phyloP scores from a whole-genome alignment of 768 basidiomycete species.

The Hericium erinaceus region DNA sequence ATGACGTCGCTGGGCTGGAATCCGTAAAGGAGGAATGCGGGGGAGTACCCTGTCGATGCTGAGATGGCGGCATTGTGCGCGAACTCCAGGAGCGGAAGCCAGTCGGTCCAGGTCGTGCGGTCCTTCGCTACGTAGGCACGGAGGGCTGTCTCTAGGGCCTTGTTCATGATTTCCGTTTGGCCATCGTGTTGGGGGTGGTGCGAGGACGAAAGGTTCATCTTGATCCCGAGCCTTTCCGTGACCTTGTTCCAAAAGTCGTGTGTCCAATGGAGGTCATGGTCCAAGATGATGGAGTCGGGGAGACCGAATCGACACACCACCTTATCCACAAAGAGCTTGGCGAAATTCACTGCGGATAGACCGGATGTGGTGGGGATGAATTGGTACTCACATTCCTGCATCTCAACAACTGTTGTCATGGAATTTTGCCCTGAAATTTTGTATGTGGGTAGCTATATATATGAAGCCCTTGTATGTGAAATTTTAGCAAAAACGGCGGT shows the following conservation, averaged over 20 bases:
- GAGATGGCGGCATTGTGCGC: conserved; percentile 12
- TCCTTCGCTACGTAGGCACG: neutral
- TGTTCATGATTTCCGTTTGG: conserved; percentile 1
- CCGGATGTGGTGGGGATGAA: too few species aligned
- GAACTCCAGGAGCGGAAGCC: neutral
- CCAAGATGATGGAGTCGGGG: neutral
- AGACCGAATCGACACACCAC: neutral
- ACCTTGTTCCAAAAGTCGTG: neutral
- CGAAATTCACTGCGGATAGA: too few species aligned
- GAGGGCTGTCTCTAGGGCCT: neutral
- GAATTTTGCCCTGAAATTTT: too few species aligned
- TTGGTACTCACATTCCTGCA: too few species aligned
- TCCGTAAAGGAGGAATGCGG: conserved; percentile 14
- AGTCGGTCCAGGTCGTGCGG: neutral
- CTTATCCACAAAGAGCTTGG: too few species aligned
- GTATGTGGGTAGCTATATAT: too few species aligned
- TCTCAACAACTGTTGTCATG: too few species aligned
- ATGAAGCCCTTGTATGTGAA: too few species aligned
- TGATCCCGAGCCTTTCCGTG: neutral
- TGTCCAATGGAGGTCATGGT: neutral
- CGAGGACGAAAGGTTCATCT: neutral
- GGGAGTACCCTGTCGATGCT: conserved; percentile 8
- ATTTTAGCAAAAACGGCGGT: too few species aligned
- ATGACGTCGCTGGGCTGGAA: conserved; percentile 3
- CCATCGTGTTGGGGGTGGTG: neutral